Base-by-base conservation (phyloP, 2,329 filamentous ascomycete genomes). In the Cladorrhinum sp. region DNA sequence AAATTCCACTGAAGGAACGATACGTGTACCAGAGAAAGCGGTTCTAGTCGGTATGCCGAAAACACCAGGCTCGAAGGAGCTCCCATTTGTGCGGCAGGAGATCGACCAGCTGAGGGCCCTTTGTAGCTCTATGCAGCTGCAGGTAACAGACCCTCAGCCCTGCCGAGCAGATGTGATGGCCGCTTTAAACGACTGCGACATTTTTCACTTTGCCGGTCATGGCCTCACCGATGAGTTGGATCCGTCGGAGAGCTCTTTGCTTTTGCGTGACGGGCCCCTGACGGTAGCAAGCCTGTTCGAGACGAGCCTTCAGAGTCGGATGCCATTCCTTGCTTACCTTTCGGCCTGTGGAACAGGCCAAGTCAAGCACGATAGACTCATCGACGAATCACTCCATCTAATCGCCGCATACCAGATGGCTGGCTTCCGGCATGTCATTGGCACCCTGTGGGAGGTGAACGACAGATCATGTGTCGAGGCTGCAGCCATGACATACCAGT, bases 381-480 rank as follows among this genome's bases (percentile, higher is more conserved):
- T 68, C 0, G 77, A 80, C 36, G 76, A 80, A 58, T 62, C 61
- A 1, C 69, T 79, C 6, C 74, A 79, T 59, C 64, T 80, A 0
- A 65, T 71, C 6, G 65, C 67, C 49, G 73, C 72, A 0, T 79
- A 61, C 57, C 75, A 79, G 63, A 64, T 77, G 1, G 74, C 73
- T 0, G 75, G 75, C 0, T 77, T 78, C 57, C 70, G 66, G 0
- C 74, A 77, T 60, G 76, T 79, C 4, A 65, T 80, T 51, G 76
- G 77, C 0, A 74, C 75, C 0, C 65, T 79, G 0, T 80, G 76
- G 77, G 63, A 72, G 3, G 73, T 76, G 0, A 61, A 66, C 3
- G 76, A 80, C 58, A 51, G 61, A 16, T 8, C 60, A 1, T 75
- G 70, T 56, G 67, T 74, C 0, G 67, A 73, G 1, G 61, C 74